Base-by-base conservation (phyloP, 139 green algal genomes). In the Volvox africanus region DNA sequence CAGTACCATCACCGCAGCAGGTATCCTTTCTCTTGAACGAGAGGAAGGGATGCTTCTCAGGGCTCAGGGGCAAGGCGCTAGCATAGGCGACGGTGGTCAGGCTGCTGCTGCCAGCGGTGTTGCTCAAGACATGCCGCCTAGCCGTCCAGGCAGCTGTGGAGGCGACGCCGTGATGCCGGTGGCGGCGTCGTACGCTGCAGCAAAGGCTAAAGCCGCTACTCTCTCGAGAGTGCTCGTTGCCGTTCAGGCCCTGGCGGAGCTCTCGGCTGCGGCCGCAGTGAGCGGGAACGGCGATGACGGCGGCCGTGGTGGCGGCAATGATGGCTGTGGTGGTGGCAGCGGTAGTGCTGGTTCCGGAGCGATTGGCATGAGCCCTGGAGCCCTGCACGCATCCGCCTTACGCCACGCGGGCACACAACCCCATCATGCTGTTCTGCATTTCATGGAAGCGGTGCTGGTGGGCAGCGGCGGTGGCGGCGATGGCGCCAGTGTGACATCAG, bases 201-300 rank as follows among this genome's bases (percentile, higher is more conserved):
- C 82, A 5, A 35, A 30, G 30, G 65, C 36, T 28, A 89, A 89
- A 35, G 83, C 83, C 14, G 16, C 17, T 3, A n/a, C 24, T 5
- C 83, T 89, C 26, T 67, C 35, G 18, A 36, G 35, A 0, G 6
- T 89, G 83, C 83, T 89, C 12, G 0, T 50, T 77, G 83, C 83
- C 36, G 67, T 89, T 35, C 83, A 89, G 12, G 36, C 67, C 1
- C 67, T 89, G 67, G 67, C 67, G 67, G 67, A 89, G 26, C 83
- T 80, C 67, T 62, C 37, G 83, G 67, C 26, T 22, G 67, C 83
- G 26, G 83, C 83, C 44, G 28, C 9, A 55, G 44, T 62, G 26
- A 65, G 67, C 26, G 22, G 67, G 67, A 18, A 68, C 83, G 80
- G 3, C 17, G 55, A 18, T 65, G 36, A 12, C 65, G 65, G 11